phyloP scores from a whole-genome alignment of 768 basidiomycete species.

The Filobasidium floriforme region DNA sequence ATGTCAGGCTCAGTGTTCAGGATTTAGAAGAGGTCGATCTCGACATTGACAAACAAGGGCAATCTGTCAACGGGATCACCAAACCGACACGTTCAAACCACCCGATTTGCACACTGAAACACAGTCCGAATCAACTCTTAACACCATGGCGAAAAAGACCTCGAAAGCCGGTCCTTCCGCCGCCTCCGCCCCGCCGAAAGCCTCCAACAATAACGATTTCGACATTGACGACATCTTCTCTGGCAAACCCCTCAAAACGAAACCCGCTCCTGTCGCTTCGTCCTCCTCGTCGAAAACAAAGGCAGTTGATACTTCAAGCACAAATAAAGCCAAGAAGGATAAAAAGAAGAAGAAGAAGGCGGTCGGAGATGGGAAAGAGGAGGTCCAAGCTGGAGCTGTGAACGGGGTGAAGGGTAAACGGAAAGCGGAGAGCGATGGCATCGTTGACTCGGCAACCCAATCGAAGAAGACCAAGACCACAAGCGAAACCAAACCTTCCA shows the following conservation, averaged over 20 bases:
- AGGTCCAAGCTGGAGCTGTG: not conserved
- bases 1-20: not conserved
- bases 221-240: conserved; percentile 24
- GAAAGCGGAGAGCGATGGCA: not conserved
- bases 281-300: conserved; percentile 1
- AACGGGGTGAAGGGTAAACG: not conserved
- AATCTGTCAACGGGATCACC: not conserved
- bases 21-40: not conserved
- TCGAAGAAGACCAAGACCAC: not conserved
- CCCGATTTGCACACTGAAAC: too few species aligned
- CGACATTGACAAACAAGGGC: not conserved
- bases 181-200: not conserved
- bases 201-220: not conserved
- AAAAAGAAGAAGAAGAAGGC: conserved; percentile 29
- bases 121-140: not conserved
- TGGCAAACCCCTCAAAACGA: not conserved
- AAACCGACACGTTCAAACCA: not conserved
- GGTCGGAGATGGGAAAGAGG: not conserved
- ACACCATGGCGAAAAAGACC: not conserved
- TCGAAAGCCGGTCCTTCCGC: not conserved
- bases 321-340: conserved; percentile 28
- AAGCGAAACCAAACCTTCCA: not conserved
- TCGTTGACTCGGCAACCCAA: not conserved
- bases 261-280: not conserved
- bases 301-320: too few species aligned